Evolutionary conservation across 2,329 filamentous ascomycete genomes (phyloP).

Genomic region (Calonectria naviculata): DNA sequence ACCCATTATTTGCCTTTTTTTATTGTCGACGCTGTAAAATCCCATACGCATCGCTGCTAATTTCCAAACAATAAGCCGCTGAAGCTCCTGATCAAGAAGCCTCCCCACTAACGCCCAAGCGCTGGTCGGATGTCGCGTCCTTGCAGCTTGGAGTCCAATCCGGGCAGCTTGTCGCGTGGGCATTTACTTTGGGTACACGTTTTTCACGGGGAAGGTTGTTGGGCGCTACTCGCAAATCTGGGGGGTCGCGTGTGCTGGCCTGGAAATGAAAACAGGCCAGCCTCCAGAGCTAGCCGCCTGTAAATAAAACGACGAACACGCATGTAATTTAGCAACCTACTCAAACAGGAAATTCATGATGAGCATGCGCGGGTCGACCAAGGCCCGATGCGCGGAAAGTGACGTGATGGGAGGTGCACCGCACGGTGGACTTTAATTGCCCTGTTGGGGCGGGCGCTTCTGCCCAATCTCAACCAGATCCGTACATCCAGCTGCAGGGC

Average conservation of each 20-base stretch:
- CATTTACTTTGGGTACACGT: not conserved
- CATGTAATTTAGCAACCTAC: not conserved
- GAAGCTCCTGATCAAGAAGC: not conserved
- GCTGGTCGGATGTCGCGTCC: not conserved
- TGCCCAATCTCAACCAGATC: constrained; percentile 20
- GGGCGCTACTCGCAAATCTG: not conserved
- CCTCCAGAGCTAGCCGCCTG: not conserved
- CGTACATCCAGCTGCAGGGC: not conserved
- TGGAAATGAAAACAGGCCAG: not conserved
- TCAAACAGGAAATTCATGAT: not conserved
- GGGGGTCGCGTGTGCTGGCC: not conserved
- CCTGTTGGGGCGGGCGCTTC: constrained; percentile 16
- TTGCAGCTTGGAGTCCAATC: constrained; percentile 1
- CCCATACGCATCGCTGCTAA: too few relatives aligned
- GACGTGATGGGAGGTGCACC: constrained; percentile 15
- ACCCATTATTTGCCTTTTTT: not conserved
- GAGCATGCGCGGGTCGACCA: not conserved
- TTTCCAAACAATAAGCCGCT: not conserved
- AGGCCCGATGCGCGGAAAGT: constrained; percentile 9
- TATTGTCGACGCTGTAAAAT: not conserved
- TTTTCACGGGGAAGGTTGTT: not conserved
- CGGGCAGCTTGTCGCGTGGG: constrained; percentile 16
- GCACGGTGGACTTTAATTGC: constrained; percentile 10
- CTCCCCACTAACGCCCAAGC: not conserved
- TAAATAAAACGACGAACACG: not conserved